Percentiles rank a stretch among this genome's conserved stretches.
phyloP scores from a whole-genome alignment of 192 early-diverging fungal species.

The Allomyces macrogynus region DNA sequence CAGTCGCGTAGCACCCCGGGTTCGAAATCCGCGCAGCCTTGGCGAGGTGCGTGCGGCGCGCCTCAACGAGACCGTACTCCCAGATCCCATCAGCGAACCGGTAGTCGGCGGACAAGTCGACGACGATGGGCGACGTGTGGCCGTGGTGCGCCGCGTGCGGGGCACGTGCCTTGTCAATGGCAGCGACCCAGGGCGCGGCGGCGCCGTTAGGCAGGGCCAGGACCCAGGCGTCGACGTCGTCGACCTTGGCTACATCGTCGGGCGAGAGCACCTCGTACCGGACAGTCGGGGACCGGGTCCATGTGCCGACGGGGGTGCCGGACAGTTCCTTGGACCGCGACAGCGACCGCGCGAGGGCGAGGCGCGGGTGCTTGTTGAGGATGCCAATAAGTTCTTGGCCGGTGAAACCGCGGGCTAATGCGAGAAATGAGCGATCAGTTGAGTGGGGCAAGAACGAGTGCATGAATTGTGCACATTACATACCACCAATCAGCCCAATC shows the following conservation, averaged over 20 bases:
- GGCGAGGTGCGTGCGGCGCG: conserved; percentile 43
- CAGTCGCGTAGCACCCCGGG: conserved; percentile 98
- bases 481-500: conserved; percentile 70
- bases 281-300: conserved; percentile 37
- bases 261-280: conserved; percentile 66
- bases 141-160: conserved; percentile 22
- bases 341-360: conserved; percentile 71
- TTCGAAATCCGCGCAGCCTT: conserved; percentile 62
- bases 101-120: conserved; percentile 86
- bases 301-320: conserved; percentile 62
- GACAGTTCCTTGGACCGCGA: conserved; percentile 65
- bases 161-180: conserved; percentile 22
- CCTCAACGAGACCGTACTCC: conserved; percentile 69
- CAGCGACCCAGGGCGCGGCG: conserved; percentile 78
- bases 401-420: conserved; percentile 74
- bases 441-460: too few relatives aligned
- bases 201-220: conserved; percentile 91
- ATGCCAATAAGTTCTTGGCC: conserved; percentile 85
- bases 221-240: conserved; percentile 84
- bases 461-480: too few relatives aligned
- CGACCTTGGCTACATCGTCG: conserved; percentile 30
- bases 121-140: conserved; percentile 39
- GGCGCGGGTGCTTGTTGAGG: conserved; percentile 62
- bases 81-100: conserved; percentile 56
- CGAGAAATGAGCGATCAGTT: too few relatives aligned